Evolutionary conservation across 768 basidiomycete species (phyloP), one percentile per base, ranked within the genome.

Genomic region (Russula vinacea): DNA sequence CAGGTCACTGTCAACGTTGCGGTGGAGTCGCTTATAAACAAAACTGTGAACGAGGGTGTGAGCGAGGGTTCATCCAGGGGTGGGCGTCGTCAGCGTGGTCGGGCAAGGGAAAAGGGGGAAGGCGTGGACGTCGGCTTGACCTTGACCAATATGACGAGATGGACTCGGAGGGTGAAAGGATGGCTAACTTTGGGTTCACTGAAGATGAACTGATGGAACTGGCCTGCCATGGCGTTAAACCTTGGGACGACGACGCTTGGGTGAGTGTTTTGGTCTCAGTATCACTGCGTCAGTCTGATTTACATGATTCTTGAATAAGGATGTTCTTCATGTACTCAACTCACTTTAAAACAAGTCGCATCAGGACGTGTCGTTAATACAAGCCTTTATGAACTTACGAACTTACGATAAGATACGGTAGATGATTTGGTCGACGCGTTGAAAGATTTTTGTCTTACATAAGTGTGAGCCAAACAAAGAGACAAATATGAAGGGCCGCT

Each of bases 221-320:
- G 14, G 11, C 76, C 13, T 70, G 57, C 39, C 74, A 79, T 3
- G 78, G 78, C 1, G 76, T 80, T 3, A 80, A 75, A 56, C 78
- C 80, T 7, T 80, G 79, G 78, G 79, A 81, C 11, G 76, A 78
- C 8, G 75, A 79, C 67, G 77, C 79, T 54, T 64, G 70, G 65
- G 79, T 79, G 64, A 22, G 77, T 71, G 14, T n/a, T 60, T 45
- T 26, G 26, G 10, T 59, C 26, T 53, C 2, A 9, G 51, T 24
- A 7, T 4, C 22, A 22, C 45, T 13, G 45, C 45, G 3, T 29
- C 29, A 26, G 22, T 35, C 22, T 6, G 7, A 19, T 4, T 39
- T 51, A 10, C 19, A 44, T 50, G 10, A 52, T 39, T 47, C 61
- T 17, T 3, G 16, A 5, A 3, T 39, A 35, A 66, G 65, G 65